Percentiles rank a stretch among this genome's conserved stretches.
phyloP scores from a whole-genome alignment of 352 stramenopile species.

The Phytophthora hibernalis region DNA sequence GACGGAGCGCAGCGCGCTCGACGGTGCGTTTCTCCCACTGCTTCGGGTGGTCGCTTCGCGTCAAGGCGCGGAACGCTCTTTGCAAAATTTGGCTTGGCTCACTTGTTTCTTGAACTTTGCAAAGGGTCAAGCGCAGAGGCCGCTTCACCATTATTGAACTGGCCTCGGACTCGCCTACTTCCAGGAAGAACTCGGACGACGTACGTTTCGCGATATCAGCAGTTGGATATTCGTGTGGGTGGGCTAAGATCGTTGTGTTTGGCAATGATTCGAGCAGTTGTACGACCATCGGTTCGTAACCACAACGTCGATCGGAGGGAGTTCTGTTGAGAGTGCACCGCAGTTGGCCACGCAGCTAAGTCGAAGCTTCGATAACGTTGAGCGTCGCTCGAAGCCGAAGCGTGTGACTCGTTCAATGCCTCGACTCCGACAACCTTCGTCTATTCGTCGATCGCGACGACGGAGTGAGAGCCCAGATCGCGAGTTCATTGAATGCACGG shows the following conservation, averaged over 20 bases:
- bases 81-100: constrained; percentile 19
- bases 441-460: constrained; percentile 38
- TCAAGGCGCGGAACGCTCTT: constrained; percentile 23
- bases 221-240: neutral
- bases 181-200: constrained; percentile 60
- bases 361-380: constrained; percentile 30
- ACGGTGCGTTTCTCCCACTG: constrained; percentile 36
- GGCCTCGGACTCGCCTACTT: constrained; percentile 64
- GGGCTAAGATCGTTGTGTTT: constrained; percentile 12
- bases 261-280: constrained; percentile 22
- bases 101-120: constrained; percentile 16
- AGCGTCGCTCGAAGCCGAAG: constrained; percentile 37
- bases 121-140: constrained; percentile 75
- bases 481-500: constrained; percentile 27
- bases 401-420: constrained; percentile 50
- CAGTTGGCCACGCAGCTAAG: constrained; percentile 26
- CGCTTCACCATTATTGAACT: constrained; percentile 90
- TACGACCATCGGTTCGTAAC: constrained; percentile 57
- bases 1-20: constrained; percentile 33
- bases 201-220: constrained; percentile 27
- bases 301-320: constrained; percentile 56
- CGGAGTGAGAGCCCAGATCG: constrained; percentile 59
- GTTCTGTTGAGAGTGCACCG: constrained; percentile 37
- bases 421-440: constrained; percentile 36
- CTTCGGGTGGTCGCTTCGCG: constrained; percentile 23